phyloP scores from a whole-genome alignment of 2,329 filamentous ascomycete species.

The Metarhizium robertsii region DNA sequence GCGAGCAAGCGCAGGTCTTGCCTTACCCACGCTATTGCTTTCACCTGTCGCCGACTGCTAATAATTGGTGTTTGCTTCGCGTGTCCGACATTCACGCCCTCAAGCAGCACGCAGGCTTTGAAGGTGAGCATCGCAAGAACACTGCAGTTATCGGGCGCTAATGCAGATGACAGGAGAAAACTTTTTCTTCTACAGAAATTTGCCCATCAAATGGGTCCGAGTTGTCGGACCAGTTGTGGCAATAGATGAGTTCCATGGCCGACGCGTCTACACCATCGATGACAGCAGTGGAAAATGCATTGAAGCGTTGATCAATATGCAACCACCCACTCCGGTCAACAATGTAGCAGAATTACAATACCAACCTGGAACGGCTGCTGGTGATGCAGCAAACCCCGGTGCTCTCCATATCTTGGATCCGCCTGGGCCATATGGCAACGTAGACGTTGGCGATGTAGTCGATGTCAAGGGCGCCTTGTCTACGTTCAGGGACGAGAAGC shows the following conservation, averaged over 20 bases:
- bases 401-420: neutral
- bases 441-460: conserved; percentile 45
- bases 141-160: neutral
- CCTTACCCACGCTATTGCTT: conserved; percentile 57
- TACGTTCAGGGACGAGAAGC: conserved; percentile 36
- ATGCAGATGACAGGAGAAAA: conserved; percentile 30
- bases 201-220: conserved; percentile 68
- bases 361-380: neutral
- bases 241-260: conserved; percentile 39
- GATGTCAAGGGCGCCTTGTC: conserved; percentile 46
- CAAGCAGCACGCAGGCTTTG: conserved; percentile 37
- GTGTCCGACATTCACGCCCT: conserved; percentile 41
- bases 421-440: conserved; percentile 15
- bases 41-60: conserved; percentile 50
- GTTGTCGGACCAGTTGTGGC: conserved; percentile 62
- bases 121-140: conserved; percentile 32
- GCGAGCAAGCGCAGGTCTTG: conserved; percentile 21
- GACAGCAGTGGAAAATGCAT: conserved; percentile 55
- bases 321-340: neutral
- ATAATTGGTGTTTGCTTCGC: conserved; percentile 48
- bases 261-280: conserved; percentile 49
- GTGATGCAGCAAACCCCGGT: neutral
- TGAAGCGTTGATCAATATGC: conserved; percentile 24
- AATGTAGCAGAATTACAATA: neutral
- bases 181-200: conserved; percentile 60